Conservation (phyloP, 2,329 filamentous ascomycete species). For the Tricladium varicosporioides region DNA sequence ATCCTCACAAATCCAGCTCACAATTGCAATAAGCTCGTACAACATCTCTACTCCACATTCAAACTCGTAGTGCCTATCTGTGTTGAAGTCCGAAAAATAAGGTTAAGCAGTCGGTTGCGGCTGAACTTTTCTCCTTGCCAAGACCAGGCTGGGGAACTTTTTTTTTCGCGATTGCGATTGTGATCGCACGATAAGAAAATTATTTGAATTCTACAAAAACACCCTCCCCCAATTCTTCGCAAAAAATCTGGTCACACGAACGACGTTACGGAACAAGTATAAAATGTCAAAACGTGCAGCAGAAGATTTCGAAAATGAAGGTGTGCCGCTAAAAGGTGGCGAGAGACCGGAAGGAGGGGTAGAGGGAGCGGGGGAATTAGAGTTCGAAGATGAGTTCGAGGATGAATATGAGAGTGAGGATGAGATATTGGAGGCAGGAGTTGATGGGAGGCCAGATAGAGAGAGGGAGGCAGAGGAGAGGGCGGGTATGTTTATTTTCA, state of each 20-base stretch:
- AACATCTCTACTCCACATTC: slow-evolving; percentile 62
- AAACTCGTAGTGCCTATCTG: neutral
- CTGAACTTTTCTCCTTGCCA: neutral
- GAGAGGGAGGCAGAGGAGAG: slow-evolving; percentile 89
- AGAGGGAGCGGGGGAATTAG: slow-evolving; percentile 74
- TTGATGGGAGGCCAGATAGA: slow-evolving; percentile 87
- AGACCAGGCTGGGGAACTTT: neutral
- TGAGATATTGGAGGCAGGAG: slow-evolving; percentile 90
- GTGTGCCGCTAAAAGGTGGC: slow-evolving; percentile 56
- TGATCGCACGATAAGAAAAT: slow-evolving; percentile 13
- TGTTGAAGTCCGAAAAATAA: neutral
- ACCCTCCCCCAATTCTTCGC: neutral
- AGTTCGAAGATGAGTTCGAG: slow-evolving; percentile 95
- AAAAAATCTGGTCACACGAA: too few relatives aligned
- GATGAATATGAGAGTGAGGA: slow-evolving; percentile 89
- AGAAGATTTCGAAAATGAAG: slow-evolving; percentile 45
- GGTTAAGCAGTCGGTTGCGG: neutral
- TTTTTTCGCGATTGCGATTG: slow-evolving; percentile 1
- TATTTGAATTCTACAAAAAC: neutral
- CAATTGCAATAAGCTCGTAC: slow-evolving; percentile 96
- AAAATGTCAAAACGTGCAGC: slow-evolving; percentile 61
- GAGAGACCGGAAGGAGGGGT: slow-evolving; percentile 63
- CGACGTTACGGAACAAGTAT: too few relatives aligned
- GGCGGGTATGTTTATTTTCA: slow-evolving; percentile 48
- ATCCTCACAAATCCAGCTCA: slow-evolving; percentile 45